Evolutionary conservation across 2,329 filamentous ascomycete species (phyloP).

Genomic region (Furcasterigmium sp.): DNA sequence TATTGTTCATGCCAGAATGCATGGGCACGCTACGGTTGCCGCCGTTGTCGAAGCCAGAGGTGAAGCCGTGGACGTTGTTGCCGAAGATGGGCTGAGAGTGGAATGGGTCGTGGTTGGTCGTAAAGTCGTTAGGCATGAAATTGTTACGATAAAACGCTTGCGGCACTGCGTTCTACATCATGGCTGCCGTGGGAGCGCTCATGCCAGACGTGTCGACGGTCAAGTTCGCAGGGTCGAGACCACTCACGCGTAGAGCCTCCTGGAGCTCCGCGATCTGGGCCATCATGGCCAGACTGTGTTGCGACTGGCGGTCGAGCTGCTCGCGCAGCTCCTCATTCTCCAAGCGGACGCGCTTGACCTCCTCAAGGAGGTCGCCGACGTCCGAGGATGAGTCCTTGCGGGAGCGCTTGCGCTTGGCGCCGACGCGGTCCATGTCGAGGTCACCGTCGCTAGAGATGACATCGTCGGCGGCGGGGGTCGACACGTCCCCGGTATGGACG

Average conservation of each 20-base stretch:
- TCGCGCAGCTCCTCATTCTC: constrained; percentile 57
- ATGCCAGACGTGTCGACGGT: constrained; percentile 20
- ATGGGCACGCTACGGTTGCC: no score
- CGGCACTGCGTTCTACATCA: constrained; percentile 24
- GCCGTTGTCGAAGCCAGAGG: background rate
- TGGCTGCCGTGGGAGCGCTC: constrained; percentile 32
- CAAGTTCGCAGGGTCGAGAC: constrained; percentile 18
- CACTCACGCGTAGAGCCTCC: constrained; percentile 22
- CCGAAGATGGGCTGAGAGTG: background rate
- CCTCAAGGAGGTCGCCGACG: constrained; percentile 50
- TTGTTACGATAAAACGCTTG: background rate
- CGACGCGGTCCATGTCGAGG: constrained; percentile 28
- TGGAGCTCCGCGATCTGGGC: constrained; percentile 38
- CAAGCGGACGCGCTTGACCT: constrained; percentile 60
- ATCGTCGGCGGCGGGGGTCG: constrained; percentile 25
- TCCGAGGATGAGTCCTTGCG: constrained; percentile 36
- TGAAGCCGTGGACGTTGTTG: background rate
- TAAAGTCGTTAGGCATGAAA: constrained; percentile 1
- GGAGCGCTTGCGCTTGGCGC: constrained; percentile 30
- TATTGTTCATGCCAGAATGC: no score
- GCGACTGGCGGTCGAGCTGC: constrained; percentile 43
- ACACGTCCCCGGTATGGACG: constrained; percentile 62
- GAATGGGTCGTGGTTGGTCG: background rate
- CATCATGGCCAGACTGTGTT: constrained; percentile 41
- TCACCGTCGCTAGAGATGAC: constrained; percentile 41